Evolutionary conservation across 768 basidiomycete species (phyloP), one percentile per base, ranked within the genome.

Genomic region (Pleurotus citrinopileatus): DNA sequence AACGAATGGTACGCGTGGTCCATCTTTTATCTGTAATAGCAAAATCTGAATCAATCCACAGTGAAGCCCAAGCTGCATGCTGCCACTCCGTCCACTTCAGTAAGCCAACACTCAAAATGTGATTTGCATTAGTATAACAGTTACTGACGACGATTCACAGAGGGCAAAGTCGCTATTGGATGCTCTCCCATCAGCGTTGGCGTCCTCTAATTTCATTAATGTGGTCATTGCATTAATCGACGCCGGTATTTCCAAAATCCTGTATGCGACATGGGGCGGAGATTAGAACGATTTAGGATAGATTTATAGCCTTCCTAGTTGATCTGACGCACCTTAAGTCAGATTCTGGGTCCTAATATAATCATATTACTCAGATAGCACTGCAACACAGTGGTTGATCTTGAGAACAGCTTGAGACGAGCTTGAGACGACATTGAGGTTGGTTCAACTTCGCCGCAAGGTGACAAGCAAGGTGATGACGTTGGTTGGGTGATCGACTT

Each of bases 41-140:
- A 9, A 36, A 51, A 34, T 36, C 12, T 19, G 15, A n/a, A n/a
- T 28, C n/a, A 1, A n/a, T 10, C 22, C n/a, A 26, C 17, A 51
- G 48, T 23, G 22, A 20, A 20, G 34, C 48, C 19, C 48, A 51
- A 37, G 32, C 34, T 4, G 48, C 34, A 12, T 51, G 48, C 48
- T 51, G 48, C 22, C 17, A 51, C 12, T 23, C 28, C 15, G 48
- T 51, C 29, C 48, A 51, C 19, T 51, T 51, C 48, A 23, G 48
- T 51, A 51, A 26, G 48, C 34, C 19, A 17, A 9, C n/a, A 17
- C 36, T 15, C 23, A 26, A 47, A 36, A 20, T 4, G 13, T 28
- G 9, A 34, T 15, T 28, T 34, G 28, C 19, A 26, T 25, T 10
- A 10, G 32, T n/a, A n/a, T 10, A 9, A 34, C 10, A 12, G 38